phyloP scores from a whole-genome alignment of 169 alveolate species.

The Plasmodium relictum region DNA sequence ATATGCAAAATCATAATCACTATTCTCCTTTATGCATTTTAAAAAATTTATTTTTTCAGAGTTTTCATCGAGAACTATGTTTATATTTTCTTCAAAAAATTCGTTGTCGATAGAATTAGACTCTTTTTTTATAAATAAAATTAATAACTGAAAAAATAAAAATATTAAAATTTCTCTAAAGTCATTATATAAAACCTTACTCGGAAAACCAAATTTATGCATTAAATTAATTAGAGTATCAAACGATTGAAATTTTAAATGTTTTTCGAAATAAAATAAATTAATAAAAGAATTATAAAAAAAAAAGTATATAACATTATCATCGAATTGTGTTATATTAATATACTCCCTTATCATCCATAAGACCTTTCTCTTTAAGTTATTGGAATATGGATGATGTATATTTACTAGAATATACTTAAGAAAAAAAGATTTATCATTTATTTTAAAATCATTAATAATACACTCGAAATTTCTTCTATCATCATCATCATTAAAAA shows the following conservation, averaged over 20 bases:
- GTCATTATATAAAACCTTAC: slow-evolving; percentile 44
- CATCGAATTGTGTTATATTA: slow-evolving; percentile 27
- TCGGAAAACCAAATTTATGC: slow-evolving; percentile 66
- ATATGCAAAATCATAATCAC: background rate
- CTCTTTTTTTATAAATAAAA: slow-evolving; percentile 62
- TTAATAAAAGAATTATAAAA: slow-evolving; percentile 49
- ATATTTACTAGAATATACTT: slow-evolving; percentile 38
- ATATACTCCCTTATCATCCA: slow-evolving; percentile 69
- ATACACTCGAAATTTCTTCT: slow-evolving; percentile 19
- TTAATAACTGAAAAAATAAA: slow-evolving; percentile 68
- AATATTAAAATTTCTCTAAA: slow-evolving; percentile 60
- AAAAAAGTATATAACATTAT: slow-evolving; percentile 44
- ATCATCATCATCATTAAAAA: slow-evolving; percentile 19
- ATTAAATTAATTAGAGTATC: slow-evolving; percentile 50
- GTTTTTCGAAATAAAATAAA: slow-evolving; percentile 69
- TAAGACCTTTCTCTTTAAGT: slow-evolving; percentile 37
- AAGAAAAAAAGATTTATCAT: slow-evolving; percentile 49
- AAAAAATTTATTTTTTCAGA: slow-evolving; percentile 30
- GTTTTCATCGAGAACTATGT: slow-evolving; percentile 12
- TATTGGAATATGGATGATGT: slow-evolving; percentile 58
- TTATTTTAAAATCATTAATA: slow-evolving; percentile 37
- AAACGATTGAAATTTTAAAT: slow-evolving; percentile 61
- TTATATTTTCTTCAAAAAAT: slow-evolving; percentile 28
- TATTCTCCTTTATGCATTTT: background rate
- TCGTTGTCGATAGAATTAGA: slow-evolving; percentile 17